Percentiles rank a stretch among this genome's conserved stretches.
Evolutionary conservation across 352 stramenopile species (phyloP).

Genomic region (Phytophthora ohioensis): DNA sequence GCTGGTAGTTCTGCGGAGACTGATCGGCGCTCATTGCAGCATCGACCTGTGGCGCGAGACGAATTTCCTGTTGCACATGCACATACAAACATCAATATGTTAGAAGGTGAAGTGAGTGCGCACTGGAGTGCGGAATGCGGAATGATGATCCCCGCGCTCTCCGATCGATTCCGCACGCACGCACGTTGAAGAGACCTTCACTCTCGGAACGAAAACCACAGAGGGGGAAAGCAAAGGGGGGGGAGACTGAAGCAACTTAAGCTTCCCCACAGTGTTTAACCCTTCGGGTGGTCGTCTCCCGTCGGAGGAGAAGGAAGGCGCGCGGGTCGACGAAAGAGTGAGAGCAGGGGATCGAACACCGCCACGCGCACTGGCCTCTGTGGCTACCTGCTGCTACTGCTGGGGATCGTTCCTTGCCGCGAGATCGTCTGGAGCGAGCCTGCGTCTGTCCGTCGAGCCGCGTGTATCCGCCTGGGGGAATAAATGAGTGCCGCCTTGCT

Average conservation of each 20-base stretch:
- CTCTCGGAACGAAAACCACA: constrained; percentile 28
- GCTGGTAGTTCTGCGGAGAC: constrained; percentile 42
- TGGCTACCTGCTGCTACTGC: constrained; percentile 35
- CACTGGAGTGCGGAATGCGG: constrained; percentile 26
- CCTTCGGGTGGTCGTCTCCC: constrained; percentile 7
- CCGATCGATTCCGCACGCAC: constrained; percentile 5
- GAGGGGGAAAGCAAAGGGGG: neutral
- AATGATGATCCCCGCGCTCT: constrained; percentile 24
- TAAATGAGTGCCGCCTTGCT: constrained; percentile 38
- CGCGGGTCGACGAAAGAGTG: neutral
- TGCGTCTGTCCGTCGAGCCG: constrained; percentile 21
- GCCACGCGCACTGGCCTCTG: neutral
- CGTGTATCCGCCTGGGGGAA: constrained; percentile 37
- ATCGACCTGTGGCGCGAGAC: constrained; percentile 39
- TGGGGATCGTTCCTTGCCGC: constrained; percentile 26
- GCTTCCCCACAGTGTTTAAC: constrained; percentile 15
- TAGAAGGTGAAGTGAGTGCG: constrained; percentile 5
- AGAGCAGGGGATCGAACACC: neutral
- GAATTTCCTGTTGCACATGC: constrained; percentile 28
- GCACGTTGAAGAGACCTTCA: constrained; percentile 30
- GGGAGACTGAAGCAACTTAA: constrained; percentile 3
- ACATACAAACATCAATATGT: constrained; percentile 38
- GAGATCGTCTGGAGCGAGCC: constrained; percentile 13
- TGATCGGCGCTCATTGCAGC: constrained; percentile 55
- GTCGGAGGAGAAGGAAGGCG: neutral